Percentiles rank a stretch among this genome's conserved stretches.
These are phyloP conservation scores for Aspergillus bridgeri DNA, from an alignment of 495 filamentous ascomycete genomes.

Conservation along the genomic window DNA sequence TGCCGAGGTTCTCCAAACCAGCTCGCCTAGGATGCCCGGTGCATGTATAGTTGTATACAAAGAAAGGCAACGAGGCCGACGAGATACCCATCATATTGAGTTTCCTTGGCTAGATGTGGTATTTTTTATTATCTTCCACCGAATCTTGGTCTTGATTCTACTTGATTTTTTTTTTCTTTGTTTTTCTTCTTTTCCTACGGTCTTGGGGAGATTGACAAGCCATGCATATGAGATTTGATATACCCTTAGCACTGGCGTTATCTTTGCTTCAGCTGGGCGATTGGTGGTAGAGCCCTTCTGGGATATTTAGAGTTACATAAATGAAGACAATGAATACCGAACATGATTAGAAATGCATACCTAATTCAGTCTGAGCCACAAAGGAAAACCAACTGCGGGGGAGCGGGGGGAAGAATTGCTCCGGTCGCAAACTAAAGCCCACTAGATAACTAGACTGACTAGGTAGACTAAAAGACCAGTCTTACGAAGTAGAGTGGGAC, in stretches of 20 bases:
- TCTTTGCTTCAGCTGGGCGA: not conserved
- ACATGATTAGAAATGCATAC: too few species aligned
- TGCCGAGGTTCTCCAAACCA: not conserved
- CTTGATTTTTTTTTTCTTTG: slow-evolving; percentile 8
- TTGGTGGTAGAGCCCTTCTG: not conserved
- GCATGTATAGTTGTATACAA: not conserved
- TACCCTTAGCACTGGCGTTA: not conserved
- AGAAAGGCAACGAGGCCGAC: slow-evolving; percentile 4
- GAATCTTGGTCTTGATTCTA: not conserved
- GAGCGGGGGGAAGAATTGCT: not conserved
- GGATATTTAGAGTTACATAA: not conserved
- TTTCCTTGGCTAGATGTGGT: slow-evolving; percentile 3
- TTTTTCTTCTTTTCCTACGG: slow-evolving; percentile 2
- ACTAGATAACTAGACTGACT: not conserved
- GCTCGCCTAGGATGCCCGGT: not conserved
- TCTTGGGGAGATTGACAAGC: not conserved
- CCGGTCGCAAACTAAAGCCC: not conserved
- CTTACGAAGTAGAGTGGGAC: not conserved
- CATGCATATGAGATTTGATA: not conserved
- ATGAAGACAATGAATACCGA: not conserved
- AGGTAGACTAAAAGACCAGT: not conserved
- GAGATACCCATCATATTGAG: slow-evolving; percentile 6
- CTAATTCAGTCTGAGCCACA: not conserved
- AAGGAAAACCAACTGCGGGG: not conserved
- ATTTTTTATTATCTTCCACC: not conserved